These are phyloP conservation scores for Aspergillus unguis DNA, from an alignment of 2,329 filamentous ascomycete genomes.

Conservation along the genomic window DNA sequence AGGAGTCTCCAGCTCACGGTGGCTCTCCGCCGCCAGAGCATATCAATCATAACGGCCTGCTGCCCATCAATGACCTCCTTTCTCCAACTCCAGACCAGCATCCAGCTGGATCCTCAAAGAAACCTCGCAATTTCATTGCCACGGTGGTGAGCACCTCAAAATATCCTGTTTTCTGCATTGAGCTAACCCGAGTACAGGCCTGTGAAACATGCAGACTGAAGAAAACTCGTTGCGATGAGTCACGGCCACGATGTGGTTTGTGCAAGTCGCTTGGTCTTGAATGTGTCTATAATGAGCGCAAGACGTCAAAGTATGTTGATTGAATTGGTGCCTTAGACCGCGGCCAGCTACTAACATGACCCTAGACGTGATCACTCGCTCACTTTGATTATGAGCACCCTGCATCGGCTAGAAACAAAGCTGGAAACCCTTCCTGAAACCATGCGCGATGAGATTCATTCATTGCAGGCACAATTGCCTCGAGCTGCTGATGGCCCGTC, in stretches of 20 bases:
- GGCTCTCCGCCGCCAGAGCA: slow-evolving; percentile 24
- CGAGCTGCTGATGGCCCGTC: slow-evolving; percentile 16
- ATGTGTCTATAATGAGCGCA: slow-evolving; percentile 53
- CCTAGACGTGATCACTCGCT: slow-evolving; percentile 53
- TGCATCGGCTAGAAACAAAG: slow-evolving; percentile 53
- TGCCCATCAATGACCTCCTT: slow-evolving; percentile 35
- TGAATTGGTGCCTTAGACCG: neutral
- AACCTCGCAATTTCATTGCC: slow-evolving; percentile 39
- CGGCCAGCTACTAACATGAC: slow-evolving; percentile 4
- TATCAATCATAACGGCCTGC: slow-evolving; percentile 24
- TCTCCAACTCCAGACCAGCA: slow-evolving; percentile 34
- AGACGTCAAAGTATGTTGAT: slow-evolving; percentile 48
- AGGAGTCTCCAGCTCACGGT: slow-evolving; percentile 28
- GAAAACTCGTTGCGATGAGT: slow-evolving; percentile 56
- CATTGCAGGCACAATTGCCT: slow-evolving; percentile 30
- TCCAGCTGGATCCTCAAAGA: slow-evolving; percentile 28
- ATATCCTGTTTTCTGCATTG: neutral
- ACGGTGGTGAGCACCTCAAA: slow-evolving; percentile 30
- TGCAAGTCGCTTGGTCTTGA: slow-evolving; percentile 49
- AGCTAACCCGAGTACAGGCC: slow-evolving; percentile 35
- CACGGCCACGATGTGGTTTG: slow-evolving; percentile 51
- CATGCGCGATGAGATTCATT: slow-evolving; percentile 29
- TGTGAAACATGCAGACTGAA: slow-evolving; percentile 54
- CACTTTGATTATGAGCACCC: slow-evolving; percentile 53
- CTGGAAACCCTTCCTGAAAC: slow-evolving; percentile 47